Base-by-base conservation (phyloP, 2,329 filamentous ascomycete species). In the Aspergillus vadensis region DNA sequence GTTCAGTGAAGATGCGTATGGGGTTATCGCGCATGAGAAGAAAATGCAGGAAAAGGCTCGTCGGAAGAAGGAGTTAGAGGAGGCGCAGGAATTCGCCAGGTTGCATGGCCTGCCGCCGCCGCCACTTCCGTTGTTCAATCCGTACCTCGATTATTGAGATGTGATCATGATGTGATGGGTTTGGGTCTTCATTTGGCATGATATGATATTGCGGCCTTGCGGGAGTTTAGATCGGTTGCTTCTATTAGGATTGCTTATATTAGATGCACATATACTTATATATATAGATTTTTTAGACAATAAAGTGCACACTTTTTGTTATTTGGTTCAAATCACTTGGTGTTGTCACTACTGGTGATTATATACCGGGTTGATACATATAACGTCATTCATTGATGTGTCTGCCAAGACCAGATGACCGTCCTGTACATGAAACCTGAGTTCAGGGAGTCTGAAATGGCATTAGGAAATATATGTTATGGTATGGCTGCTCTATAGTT, bases 401-500 rank as follows among this genome's bases (percentile, higher is more conserved):
- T 23, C 23, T 23, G n/a, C 25, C 53, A 55, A 55, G 27, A 14
- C 38, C 8, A 19, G 25, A 9, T 30, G 21, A n/a, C 53, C 44
- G 50, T 30, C 30, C 43, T 43, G 50, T 32, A 36, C 50, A 59
- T 54, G 30, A 55, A 48, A 41, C 39, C 50, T 49, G 44, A n/a
- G n/a, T 23, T 36, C 32, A 38, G 51, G 27, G 30, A 44, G 17
- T 21, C 41, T 23, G 25, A 8, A 36, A 14, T 32, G 41, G 53
- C 39, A 55, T 55, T 55, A 23, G 8, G 27, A 30, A 25, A 47
- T 17, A 36, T 39, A 47, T 44, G 51, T 9, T 53, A 30, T 17
- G 19, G 41, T 55, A 21, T 32, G n/a, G 30, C 21, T 21, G 10
- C 27, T 73, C 67, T 73, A 81, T 69, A 81, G 72, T 57, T 83